A percentile compares a stretch with the other conserved stretches of the same genome.
Conservation (phyloP, 2,329 filamentous ascomycete genomes). For the Talaromyces sp. region DNA sequence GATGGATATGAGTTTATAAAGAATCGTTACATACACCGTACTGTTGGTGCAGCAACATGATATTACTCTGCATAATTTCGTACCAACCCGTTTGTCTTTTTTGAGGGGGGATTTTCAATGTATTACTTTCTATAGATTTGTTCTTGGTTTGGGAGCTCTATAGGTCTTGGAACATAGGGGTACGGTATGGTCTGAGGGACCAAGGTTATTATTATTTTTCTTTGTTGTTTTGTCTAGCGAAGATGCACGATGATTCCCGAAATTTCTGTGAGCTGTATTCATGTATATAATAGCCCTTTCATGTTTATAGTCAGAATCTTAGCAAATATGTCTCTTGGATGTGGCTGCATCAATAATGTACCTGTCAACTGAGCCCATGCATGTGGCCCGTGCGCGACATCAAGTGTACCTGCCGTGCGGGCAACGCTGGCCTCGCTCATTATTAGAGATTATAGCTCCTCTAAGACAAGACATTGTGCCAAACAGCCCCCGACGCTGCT, state of each 20-base stretch:
- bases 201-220: not conserved
- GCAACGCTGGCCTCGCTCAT: not conserved
- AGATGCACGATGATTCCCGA: not conserved
- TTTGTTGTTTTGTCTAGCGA: not conserved
- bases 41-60: conserved; percentile 26
- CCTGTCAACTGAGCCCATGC: not conserved
- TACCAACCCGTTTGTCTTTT: not conserved
- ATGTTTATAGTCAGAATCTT: not conserved
- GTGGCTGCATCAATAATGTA: not conserved
- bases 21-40: conserved; percentile 19
- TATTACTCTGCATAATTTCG: not conserved
- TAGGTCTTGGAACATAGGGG: not conserved
- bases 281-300: not conserved
- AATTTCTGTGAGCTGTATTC: not conserved
- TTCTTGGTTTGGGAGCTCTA: not conserved
- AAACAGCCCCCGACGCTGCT: not conserved
- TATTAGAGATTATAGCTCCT: not conserved
- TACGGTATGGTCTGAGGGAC: not conserved
- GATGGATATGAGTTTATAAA: conserved; percentile 35
- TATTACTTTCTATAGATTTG: not conserved
- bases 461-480: not conserved
- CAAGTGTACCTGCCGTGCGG: not conserved
- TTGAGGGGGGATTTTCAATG: not conserved
- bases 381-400: not conserved
- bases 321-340: not conserved